A percentile compares a stretch with the other conserved stretches of the same genome.
Evolutionary conservation across 1,139 yeast species (phyloP).

Genomic region (Taiozyma sp.): DNA sequence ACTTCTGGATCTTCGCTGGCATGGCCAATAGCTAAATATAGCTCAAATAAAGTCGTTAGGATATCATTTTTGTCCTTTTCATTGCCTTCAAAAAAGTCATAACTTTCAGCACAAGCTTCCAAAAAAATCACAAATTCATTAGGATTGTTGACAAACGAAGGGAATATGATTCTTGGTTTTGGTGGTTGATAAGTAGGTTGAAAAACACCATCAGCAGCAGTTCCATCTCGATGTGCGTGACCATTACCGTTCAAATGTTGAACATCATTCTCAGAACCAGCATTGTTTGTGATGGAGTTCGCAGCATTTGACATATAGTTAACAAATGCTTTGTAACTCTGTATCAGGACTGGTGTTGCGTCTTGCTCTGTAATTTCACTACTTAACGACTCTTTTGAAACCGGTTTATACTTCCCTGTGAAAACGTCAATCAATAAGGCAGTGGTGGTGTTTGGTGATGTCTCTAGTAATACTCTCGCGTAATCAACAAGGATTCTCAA

Average conservation of each 20-base stretch:
- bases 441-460: constrained; percentile 78
- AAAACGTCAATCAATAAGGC: constrained; percentile 79
- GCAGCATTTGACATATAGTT: constrained; percentile 47
- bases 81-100: constrained; percentile 71
- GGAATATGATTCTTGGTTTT: constrained; percentile 79
- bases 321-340: constrained; percentile 70
- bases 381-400: constrained; percentile 5
- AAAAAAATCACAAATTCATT: constrained; percentile 88
- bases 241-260: constrained; percentile 7
- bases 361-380: constrained; percentile 2
- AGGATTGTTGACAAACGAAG: constrained; percentile 80
- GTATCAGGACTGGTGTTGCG: constrained; percentile 40
- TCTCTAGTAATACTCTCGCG: constrained; percentile 61
- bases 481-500: constrained; percentile 64
- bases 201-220: constrained; percentile 10
- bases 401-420: constrained; percentile 74
- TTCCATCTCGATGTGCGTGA: not conserved
- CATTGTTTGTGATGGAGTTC: constrained; percentile 12
- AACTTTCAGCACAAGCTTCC: constrained; percentile 85
- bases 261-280: constrained; percentile 9
- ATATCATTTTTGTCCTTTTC: constrained; percentile 67
- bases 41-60: constrained; percentile 73
- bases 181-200: constrained; percentile 88
- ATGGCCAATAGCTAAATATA: constrained; percentile 64
- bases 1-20: constrained; percentile 31